These are phyloP conservation scores for Jacaranda mimosifolia DNA, from an alignment of 257 asterid genomes.

Conservation along the genomic window DNA sequence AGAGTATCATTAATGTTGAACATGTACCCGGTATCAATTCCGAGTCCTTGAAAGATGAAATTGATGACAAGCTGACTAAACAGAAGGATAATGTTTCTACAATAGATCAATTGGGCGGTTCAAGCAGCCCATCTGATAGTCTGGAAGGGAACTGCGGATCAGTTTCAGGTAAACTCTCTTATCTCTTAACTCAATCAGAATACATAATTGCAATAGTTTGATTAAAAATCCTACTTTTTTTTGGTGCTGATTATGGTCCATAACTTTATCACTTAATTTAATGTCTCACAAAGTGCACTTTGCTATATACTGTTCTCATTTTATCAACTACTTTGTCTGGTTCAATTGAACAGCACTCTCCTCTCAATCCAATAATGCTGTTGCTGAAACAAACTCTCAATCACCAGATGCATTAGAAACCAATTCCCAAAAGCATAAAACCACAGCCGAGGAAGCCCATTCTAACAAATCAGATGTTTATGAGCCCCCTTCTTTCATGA, in stretches of 20 bases:
- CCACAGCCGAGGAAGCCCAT: constrained; percentile 42
- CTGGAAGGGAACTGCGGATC: constrained; percentile 89
- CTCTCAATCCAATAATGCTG: constrained; percentile 46
- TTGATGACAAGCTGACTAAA: constrained; percentile 44
- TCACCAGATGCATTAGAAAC: constrained; percentile 51
- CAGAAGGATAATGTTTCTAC: constrained; percentile 48
- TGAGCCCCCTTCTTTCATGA: constrained; percentile 84
- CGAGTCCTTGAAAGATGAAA: constrained; percentile 45
- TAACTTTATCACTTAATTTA: constrained; percentile 7
- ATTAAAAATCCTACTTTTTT: neutral
- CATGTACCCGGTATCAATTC: constrained; percentile 30
- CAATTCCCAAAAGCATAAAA: constrained; percentile 47
- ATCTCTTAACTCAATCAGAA: constrained; percentile 18
- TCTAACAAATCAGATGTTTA: constrained; percentile 55
- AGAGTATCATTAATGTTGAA: constrained; percentile 26
- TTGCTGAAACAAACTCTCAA: constrained; percentile 39
- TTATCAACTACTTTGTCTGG: constrained; percentile 3
- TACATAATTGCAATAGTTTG: neutral
- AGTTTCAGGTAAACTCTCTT: constrained; percentile 65
- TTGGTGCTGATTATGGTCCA: neutral
- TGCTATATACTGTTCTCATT: constrained; percentile 20
- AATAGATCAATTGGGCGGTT: constrained; percentile 45
- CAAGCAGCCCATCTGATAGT: constrained; percentile 68
- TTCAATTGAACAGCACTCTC: constrained; percentile 43
- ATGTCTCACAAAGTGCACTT: neutral